Conservation (phyloP, 2,329 filamentous ascomycete genomes). For the Verticillium nonalfalfae region DNA sequence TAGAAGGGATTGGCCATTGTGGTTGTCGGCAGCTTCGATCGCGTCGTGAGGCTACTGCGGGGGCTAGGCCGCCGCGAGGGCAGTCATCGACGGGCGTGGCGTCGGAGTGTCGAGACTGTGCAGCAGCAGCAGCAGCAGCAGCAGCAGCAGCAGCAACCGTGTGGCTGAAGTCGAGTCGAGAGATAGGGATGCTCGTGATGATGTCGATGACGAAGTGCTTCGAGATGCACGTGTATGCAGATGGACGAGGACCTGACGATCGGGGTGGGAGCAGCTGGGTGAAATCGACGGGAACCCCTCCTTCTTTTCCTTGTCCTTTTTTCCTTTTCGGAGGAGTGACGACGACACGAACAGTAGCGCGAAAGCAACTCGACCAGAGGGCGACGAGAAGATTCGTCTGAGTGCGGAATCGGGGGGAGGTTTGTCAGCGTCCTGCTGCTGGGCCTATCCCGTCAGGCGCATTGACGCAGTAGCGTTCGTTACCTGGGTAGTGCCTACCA, state of each 20-base stretch:
- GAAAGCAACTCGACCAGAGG: not conserved
- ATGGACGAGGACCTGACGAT: no score
- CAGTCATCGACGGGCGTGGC: not conserved
- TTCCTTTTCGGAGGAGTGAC: not conserved
- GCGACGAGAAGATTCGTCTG: not conserved
- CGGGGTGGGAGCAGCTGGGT: not conserved
- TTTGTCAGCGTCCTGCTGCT: slow-evolving; percentile 9
- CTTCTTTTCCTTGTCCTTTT: not conserved
- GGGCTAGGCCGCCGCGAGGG: not conserved
- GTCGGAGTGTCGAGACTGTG: not conserved
- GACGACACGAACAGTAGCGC: not conserved
- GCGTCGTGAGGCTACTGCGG: slow-evolving; percentile 8
- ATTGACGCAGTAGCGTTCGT: not conserved
- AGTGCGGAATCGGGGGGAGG: slow-evolving; percentile 1
- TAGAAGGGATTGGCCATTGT: slow-evolving; percentile 10
- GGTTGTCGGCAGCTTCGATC: slow-evolving; percentile 4
- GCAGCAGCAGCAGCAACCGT: not conserved
- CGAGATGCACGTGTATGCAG: no score
- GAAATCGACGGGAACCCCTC: not conserved
- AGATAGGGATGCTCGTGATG: not conserved
- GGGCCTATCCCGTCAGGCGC: not conserved
- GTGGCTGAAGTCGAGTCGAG: no score
- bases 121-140: not conserved
- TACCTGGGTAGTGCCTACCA: not conserved
- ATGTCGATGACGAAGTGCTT: not conserved